Evolutionary conservation across 2,329 filamentous ascomycete species (phyloP), one percentile per base, ranked within the genome.

Genomic region (Trichoderma polysporum): DNA sequence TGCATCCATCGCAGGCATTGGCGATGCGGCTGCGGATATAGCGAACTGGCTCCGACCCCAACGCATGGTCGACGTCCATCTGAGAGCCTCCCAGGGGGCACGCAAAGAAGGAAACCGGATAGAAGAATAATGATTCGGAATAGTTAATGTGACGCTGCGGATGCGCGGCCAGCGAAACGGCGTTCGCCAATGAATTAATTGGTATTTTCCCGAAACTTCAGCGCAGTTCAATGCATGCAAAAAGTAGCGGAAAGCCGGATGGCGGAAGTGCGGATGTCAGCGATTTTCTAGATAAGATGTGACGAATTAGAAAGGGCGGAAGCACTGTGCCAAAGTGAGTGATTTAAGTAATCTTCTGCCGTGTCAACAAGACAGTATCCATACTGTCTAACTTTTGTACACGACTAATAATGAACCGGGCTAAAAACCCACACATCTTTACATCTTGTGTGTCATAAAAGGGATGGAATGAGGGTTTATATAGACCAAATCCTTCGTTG

Each of bases 1-100:
- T 86, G 77, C 84, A 86, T 2, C 79, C 79, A 69, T 86, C 83
- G 73, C 84, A 86, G 50, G 84, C 84, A 68, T 85, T 85, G 66
- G 82, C 77, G 50, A 85, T 81, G 68, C 84, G 83, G 65, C 75
- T 78, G 65, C 78, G 79, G 68, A 80, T 75, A 70, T 75, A 76
- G 15, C 68, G 68, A 53, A 67, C 54, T 17, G 62, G 57, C 29
- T 50, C 33, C 13, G 33, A 37, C 19, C 17, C 60, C 4, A 50
- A 49, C 50, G 27, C 61, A 56, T 64, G 49, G 66, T 45, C 50
- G 29, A 49, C 10, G 37, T 67, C 66, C 58, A 64, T 63, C 37
- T 29, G 35, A 35, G 10, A 31, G 17, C 15, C 47, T 12, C 22
- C 47, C 47, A 19, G 9, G 41, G 8, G 22, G 22, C 22, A 8